Conservation (phyloP, 495 filamentous ascomycete genomes). For the Daldinia vernicosa region DNA sequence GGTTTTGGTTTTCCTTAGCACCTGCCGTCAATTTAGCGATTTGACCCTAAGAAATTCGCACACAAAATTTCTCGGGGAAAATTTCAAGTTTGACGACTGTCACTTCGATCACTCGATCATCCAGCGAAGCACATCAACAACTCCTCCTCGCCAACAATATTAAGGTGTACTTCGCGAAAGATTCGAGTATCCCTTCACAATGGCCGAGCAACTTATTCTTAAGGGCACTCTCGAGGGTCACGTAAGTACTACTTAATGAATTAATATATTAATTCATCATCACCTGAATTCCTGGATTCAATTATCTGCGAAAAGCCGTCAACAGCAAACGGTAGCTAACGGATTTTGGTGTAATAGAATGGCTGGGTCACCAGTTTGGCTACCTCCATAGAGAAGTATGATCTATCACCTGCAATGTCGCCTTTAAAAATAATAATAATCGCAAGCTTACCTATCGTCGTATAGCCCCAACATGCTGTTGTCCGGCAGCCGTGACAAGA, state of each 20-base stretch:
- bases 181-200: conserved; percentile 53
- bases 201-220: conserved; percentile 96
- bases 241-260: conserved; percentile 57
- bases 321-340: not conserved
- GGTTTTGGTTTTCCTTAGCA: not conserved
- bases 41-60: conserved; percentile 42
- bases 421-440: conserved; percentile 1
- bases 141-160: conserved; percentile 22
- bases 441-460: conserved; percentile 41
- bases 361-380: conserved; percentile 87
- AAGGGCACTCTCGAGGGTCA: conserved; percentile 98
- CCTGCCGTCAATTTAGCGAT: conserved; percentile 35
- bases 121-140: conserved; percentile 36
- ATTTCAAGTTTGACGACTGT: conserved; percentile 22
- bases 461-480: conserved; percentile 99
- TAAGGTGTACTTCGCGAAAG: conserved; percentile 40
- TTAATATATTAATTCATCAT: not conserved
- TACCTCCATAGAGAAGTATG: conserved; percentile 98
- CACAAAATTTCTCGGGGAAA: conserved; percentile 40
- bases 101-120: conserved; percentile 11
- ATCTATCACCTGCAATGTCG: conserved; percentile 8
- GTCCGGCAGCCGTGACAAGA: conserved; percentile 96
- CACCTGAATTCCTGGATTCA: not conserved
- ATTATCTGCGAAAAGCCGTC: not conserved
- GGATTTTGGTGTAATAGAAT: conserved; percentile 51